A percentile compares a stretch with the other conserved stretches of the same genome.
phyloP scores from a whole-genome alignment of 2,329 filamentous ascomycete genomes.

The Teratosphaeria viscida region DNA sequence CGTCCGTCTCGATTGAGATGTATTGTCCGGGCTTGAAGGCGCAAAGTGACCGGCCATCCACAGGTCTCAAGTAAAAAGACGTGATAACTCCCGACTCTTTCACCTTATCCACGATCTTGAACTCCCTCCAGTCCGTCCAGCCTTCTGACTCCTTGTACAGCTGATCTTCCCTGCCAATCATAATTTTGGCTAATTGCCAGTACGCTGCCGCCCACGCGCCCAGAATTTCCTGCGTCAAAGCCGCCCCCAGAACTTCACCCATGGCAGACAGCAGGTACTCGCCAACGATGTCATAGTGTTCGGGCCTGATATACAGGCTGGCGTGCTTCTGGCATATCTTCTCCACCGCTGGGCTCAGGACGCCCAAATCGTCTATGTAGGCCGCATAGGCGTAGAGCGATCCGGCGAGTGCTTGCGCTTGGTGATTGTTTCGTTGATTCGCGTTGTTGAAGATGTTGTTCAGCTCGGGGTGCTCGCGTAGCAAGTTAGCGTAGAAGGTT shows the following conservation, averaged over 20 bases:
- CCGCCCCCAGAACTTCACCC: constrained; percentile 54
- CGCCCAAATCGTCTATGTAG: constrained; percentile 59
- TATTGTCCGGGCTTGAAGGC: constrained; percentile 62
- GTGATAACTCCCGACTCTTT: constrained; percentile 58
- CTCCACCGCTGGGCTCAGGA: constrained; percentile 47
- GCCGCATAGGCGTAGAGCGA: constrained; percentile 61
- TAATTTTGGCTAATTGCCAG: constrained; percentile 60
- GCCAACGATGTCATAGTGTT: constrained; percentile 62
- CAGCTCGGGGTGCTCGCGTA: constrained; percentile 54
- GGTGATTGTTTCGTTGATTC: constrained; percentile 57
- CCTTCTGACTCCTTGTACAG: constrained; percentile 51
- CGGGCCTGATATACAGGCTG: constrained; percentile 55
- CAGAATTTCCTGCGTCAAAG: constrained; percentile 53
- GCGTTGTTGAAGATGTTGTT: constrained; percentile 62
- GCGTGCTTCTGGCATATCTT: constrained; percentile 70
- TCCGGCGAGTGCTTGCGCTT: constrained; percentile 58
- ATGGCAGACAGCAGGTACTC: constrained; percentile 60
- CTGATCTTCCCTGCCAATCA: constrained; percentile 55
- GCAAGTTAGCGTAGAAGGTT: constrained; percentile 62
- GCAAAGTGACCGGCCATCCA: constrained; percentile 52
- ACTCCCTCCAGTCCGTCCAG: constrained; percentile 59
- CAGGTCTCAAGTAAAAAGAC: constrained; percentile 58
- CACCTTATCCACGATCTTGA: constrained; percentile 55
- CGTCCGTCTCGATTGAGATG: constrained; percentile 50
- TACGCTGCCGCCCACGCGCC: constrained; percentile 64